Percentiles rank a stretch among this genome's conserved stretches.
These are phyloP conservation scores for Beverwykella pulmonaria DNA, from an alignment of 495 filamentous ascomycete species.

Conservation along the genomic window DNA sequence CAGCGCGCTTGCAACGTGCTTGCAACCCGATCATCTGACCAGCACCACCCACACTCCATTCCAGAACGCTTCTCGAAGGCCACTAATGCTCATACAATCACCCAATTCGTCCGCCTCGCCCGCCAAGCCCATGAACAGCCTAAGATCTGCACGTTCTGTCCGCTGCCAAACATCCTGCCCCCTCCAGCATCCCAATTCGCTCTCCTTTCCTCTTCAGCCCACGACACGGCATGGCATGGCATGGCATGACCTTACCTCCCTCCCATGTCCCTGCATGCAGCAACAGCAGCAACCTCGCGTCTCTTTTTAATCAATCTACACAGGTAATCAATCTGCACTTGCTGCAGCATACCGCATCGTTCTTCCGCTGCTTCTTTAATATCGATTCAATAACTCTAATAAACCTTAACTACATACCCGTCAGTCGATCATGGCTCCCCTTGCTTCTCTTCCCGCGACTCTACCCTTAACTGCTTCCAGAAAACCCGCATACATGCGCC, in stretches of 20 bases:
- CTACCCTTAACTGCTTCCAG: not conserved
- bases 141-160: constrained; percentile 28
- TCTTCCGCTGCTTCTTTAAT: not conserved
- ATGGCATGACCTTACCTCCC: not conserved
- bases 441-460: not conserved
- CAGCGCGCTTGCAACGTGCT: not conserved
- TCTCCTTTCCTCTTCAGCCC: not conserved
- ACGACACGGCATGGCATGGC: not conserved
- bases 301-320: constrained; percentile 16
- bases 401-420: constrained; percentile 14
- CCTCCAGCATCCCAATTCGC: not conserved
- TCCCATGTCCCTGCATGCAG: not conserved
- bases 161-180: not conserved
- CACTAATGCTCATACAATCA: not conserved
- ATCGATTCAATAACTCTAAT: constrained; percentile 21
- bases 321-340: constrained; percentile 14
- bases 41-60: not conserved
- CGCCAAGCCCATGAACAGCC: constrained; percentile 12
- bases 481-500: too few species aligned
- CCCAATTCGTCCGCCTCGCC: not conserved
- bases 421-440: not conserved
- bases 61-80: constrained; percentile 21
- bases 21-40: not conserved
- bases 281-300: not conserved
- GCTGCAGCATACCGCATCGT: not conserved